Evolutionary conservation across 1,284 basidiomycete species (phyloP), one percentile per base, ranked within the genome.

Genomic region (Heterobasidion parviporum): DNA sequence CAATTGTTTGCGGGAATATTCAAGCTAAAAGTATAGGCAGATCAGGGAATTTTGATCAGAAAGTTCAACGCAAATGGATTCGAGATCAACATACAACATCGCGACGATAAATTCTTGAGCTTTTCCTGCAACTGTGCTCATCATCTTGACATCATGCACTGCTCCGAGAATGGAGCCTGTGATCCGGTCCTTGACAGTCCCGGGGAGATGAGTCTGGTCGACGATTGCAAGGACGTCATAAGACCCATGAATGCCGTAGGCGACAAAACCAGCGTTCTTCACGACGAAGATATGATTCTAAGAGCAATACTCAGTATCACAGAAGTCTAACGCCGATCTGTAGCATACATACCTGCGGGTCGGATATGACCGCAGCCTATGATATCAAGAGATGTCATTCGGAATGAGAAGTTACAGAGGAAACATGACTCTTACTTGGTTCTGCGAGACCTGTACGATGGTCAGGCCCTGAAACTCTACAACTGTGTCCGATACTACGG

Each of bases 1-100:
- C 89, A 91, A 66, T 91, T 91, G 64, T 82, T 90, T 20, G 89
- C 89, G 6, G 88, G 89, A 50, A 90, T 89, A 61, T 91, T 85
- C 63, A 91, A 69, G 72, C 85, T 88, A 55, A 8, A 51, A 44
- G 38, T 44, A 53, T 55, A 55, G 54, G 55, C 8, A 6, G 26
- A 26, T 26, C 26, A 8, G n/a, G 38, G n/a, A 41, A 53, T 16
- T 18, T 38, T 16, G 8, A 33, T 8, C 4, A 47, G 6, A 16
- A 32, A 20, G 14, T 7, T 33, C 34, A 35, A n/a, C 6, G 52
- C 8, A 9, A 55, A 20, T 26, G 47, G 26, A 48, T 18, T 10
- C 46, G 10, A 10, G 1, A 34, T 44, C 47, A 18, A 69, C 82
- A 57, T 63, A 88, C 86, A 90, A 90, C 46, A 82, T 78, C 0